Conservation (phyloP, 2,329 filamentous ascomycete genomes). For the Blastomyces parvus region DNA sequence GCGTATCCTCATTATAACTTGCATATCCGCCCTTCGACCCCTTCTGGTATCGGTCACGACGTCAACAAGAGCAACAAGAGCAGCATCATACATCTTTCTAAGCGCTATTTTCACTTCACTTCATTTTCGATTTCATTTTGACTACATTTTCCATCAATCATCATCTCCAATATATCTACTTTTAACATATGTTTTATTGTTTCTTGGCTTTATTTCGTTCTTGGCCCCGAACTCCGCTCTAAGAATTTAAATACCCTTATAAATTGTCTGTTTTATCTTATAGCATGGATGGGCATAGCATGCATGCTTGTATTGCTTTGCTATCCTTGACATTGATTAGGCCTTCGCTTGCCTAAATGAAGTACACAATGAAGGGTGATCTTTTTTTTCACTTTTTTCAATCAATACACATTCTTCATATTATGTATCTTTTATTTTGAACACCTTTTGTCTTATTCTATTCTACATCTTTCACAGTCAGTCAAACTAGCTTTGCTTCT, state of each 20-base stretch:
- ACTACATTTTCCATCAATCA: not conserved
- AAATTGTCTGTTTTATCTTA: not conserved
- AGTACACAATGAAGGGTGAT: not conserved
- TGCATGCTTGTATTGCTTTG: not conserved
- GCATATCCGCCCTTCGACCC: not conserved
- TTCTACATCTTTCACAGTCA: not conserved
- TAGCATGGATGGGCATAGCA: not conserved
- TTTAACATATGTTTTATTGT: not conserved
- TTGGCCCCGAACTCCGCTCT: not conserved
- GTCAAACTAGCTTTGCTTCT: not conserved
- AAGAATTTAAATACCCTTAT: not conserved
- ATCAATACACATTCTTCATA: not conserved
- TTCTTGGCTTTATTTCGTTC: not conserved
- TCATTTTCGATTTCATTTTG: not conserved
- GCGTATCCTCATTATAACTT: not conserved
- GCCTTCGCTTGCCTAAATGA: not conserved
- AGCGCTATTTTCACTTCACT: not conserved
- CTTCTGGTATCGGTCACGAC: not conserved
- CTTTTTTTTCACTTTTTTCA: not conserved
- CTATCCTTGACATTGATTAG: not conserved
- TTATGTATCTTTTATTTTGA: not conserved
- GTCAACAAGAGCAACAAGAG: not conserved
- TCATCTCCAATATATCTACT: not conserved
- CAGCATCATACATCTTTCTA: not conserved
- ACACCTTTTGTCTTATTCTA: not conserved